These are phyloP conservation scores for Wickerhamomyces ciferrii DNA, from an alignment of 805 yeast genomes.

Conservation along the genomic window DNA sequence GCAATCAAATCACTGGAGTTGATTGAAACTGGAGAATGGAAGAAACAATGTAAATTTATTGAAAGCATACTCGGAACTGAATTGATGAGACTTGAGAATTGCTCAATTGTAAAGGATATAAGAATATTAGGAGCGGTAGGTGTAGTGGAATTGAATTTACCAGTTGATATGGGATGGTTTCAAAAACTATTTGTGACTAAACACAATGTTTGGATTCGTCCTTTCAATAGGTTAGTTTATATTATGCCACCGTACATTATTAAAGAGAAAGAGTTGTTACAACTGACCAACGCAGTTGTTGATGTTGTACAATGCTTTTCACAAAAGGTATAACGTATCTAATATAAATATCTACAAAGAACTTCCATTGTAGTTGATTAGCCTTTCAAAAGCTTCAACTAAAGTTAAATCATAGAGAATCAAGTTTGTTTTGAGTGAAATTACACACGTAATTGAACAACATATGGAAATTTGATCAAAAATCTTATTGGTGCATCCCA, in stretches of 20 bases:
- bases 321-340: too few relatives aligned
- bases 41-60: conserved; percentile 12
- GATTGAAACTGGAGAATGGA: conserved; percentile 18
- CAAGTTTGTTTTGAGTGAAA: too few relatives aligned
- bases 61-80: conserved; percentile 12
- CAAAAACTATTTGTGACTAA: conserved; percentile 12
- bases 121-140: conserved; percentile 21
- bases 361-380: too few relatives aligned
- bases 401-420: too few relatives aligned
- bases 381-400: too few relatives aligned
- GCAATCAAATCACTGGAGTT: conserved; percentile 21
- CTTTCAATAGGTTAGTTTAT: conserved; percentile 19
- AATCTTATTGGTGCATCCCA: too few relatives aligned
- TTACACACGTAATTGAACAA: too few relatives aligned
- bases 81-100: not conserved
- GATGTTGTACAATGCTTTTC: conserved; percentile 1
- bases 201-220: conserved; percentile 18
- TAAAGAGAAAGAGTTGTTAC: conserved; percentile 10
- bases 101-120: conserved; percentile 11
- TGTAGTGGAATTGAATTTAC: conserved; percentile 14
- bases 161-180: conserved; percentile 18
- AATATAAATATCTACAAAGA: too few relatives aligned
- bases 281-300: conserved; percentile 5
- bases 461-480: too few relatives aligned
- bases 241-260: conserved; percentile 25